phyloP scores from a whole-genome alignment of 768 basidiomycete genomes.

The Thelephora aurantiotincta region DNA sequence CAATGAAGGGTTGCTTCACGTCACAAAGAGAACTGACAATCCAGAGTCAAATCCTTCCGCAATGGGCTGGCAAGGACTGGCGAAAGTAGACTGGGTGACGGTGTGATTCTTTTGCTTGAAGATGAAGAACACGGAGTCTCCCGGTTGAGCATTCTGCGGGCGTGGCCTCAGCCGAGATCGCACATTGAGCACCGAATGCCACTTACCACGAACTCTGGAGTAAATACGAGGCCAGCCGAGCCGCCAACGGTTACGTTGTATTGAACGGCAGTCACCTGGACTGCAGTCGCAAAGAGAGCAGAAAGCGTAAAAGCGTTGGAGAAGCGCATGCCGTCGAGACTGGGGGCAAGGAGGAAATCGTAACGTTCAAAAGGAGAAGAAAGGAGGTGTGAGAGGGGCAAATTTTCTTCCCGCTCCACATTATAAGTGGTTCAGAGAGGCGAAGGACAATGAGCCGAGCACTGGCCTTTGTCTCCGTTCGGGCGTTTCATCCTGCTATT shows the following conservation, averaged over 20 bases:
- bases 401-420: no score
- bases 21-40: constrained; percentile 27
- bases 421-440: no score
- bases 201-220: constrained; percentile 22
- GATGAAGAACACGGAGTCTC: constrained; percentile 33
- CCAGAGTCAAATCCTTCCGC: constrained; percentile 40
- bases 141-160: constrained; percentile 27
- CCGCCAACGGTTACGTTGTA: constrained; percentile 37
- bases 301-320: constrained; percentile 9
- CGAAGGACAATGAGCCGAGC: no score
- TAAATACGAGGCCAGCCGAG: constrained; percentile 23
- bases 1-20: constrained; percentile 11
- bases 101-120: constrained; percentile 47
- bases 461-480: no score
- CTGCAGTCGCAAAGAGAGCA: constrained; percentile 14
- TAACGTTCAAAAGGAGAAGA: no score
- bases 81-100: constrained; percentile 41
- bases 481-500: no score
- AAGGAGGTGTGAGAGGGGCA: no score
- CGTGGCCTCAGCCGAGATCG: not conserved
- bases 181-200: not conserved
- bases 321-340: constrained; percentile 1
- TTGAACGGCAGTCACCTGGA: constrained; percentile 22
- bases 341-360: not conserved
- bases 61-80: constrained; percentile 27